Conservation (phyloP, 495 filamentous ascomycete genomes). For the Neurospora intermedia region DNA sequence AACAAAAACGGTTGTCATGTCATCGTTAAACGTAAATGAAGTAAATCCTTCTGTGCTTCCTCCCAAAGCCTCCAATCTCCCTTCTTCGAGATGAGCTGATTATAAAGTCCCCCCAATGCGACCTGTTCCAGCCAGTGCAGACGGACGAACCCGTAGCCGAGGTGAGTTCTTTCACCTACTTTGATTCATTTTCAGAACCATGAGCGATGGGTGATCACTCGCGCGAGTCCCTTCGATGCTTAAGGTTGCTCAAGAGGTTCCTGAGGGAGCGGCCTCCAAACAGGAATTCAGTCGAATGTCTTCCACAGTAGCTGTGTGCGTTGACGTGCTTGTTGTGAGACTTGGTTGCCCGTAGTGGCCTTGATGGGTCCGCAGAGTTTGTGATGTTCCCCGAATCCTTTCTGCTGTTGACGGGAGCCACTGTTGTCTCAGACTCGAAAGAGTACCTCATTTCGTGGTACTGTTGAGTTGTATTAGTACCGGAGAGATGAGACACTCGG, state of each 20-base stretch:
- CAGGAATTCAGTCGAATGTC: constrained; percentile 24
- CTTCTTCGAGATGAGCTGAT: not conserved
- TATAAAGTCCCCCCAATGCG: not conserved
- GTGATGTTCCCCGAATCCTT: constrained; percentile 5
- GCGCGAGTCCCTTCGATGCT: not conserved
- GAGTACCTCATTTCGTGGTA: constrained; percentile 4
- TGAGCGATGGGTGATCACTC: not conserved
- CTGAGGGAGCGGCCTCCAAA: constrained; percentile 18
- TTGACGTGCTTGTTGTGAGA: constrained; percentile 14
- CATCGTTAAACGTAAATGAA: not conserved
- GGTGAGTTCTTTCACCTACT: not conserved
- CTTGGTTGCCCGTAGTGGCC: not conserved
- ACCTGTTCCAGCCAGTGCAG: constrained; percentile 15
- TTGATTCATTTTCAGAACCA: not conserved
- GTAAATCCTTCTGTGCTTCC: not conserved
- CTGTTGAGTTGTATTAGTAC: not conserved
- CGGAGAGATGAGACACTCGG: not conserved
- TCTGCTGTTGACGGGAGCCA: constrained; percentile 3
- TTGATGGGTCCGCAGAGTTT: not conserved
- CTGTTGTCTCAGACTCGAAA: constrained; percentile 3
- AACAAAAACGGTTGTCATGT: not conserved
- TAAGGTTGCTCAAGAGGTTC: constrained; percentile 19
- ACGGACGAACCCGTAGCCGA: not conserved
- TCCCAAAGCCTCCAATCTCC: not conserved
- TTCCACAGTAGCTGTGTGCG: constrained; percentile 26